Conservation (phyloP, 169 alveolate genomes). For the Babesia gibsoni region DNA sequence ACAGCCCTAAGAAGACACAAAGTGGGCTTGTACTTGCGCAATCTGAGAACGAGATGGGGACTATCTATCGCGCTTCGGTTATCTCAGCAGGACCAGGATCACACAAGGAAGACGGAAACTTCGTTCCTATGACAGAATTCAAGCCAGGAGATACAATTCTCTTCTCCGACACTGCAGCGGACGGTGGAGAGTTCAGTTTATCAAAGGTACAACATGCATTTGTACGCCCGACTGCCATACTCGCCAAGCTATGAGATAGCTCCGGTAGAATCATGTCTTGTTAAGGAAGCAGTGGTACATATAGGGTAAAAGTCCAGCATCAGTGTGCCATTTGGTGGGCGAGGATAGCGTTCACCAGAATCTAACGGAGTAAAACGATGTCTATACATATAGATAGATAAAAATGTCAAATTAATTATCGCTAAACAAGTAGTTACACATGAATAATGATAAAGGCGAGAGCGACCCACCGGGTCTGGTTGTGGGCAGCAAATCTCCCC, state of each 20-base stretch:
- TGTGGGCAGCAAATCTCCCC: not conserved
- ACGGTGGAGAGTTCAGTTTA: constrained; percentile 50
- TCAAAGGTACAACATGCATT: constrained; percentile 38
- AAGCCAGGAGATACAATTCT: constrained; percentile 50
- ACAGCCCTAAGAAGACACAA: constrained; percentile 59
- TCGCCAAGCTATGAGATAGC: constrained; percentile 42
- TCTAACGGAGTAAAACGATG: not conserved
- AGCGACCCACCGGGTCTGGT: not conserved
- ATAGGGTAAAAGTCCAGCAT: not conserved
- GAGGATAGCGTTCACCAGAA: no score
- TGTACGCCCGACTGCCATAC: constrained; percentile 49
- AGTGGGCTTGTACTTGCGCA: constrained; percentile 58
- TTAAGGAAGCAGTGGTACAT: not conserved
- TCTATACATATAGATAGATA: not conserved
- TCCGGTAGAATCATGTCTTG: not conserved
- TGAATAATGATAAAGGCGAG: not conserved
- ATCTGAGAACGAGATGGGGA: constrained; percentile 6
- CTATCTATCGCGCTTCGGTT: constrained; percentile 34
- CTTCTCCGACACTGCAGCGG: constrained; percentile 46
- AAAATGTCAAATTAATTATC: not conserved
- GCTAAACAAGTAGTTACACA: not conserved
- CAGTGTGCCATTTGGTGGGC: no score
- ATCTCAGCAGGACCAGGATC: constrained; percentile 56
- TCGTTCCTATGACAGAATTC: constrained; percentile 39
- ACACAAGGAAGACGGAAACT: constrained; percentile 38